These are phyloP conservation scores for Pyracantha coccinea DNA, from an alignment of 331 rosid genomes.

Conservation along the genomic window DNA sequence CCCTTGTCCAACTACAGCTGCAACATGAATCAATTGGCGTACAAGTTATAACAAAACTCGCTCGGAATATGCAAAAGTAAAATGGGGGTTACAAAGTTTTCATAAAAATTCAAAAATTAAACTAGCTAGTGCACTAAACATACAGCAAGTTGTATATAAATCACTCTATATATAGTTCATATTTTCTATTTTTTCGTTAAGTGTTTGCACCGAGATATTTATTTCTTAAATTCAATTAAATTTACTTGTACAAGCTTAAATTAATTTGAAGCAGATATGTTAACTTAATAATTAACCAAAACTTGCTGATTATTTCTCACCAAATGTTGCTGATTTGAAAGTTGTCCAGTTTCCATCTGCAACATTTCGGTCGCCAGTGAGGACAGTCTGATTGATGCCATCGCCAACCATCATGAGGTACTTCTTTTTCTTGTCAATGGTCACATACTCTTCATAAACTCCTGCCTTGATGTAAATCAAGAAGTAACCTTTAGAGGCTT, in stretches of 20 bases:
- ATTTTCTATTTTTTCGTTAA: too few relatives aligned
- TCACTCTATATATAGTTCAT: too few relatives aligned
- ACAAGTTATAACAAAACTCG: neutral
- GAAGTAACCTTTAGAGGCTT: slow-evolving; percentile 35
- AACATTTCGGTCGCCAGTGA: slow-evolving; percentile 48
- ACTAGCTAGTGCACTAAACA: too few relatives aligned
- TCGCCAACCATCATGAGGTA: slow-evolving; percentile 55
- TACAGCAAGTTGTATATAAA: too few relatives aligned
- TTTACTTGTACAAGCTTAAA: neutral
- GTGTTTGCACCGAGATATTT: too few relatives aligned
- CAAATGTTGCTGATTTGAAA: slow-evolving; percentile 55
- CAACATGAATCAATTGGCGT: neutral
- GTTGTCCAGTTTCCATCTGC: slow-evolving; percentile 45
- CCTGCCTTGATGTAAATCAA: slow-evolving; percentile 52
- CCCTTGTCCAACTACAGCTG: slow-evolving; percentile 56
- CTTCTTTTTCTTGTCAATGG: slow-evolving; percentile 32
- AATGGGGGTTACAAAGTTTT: neutral
- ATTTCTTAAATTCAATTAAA: too few relatives aligned
- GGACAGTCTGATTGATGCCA: slow-evolving; percentile 51
- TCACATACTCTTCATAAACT: slow-evolving; percentile 46
- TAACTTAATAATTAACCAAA: neutral
- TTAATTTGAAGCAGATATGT: neutral
- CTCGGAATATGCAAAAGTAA: neutral
- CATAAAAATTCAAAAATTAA: too few relatives aligned
- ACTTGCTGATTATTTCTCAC: slow-evolving; percentile 12